A percentile compares a stretch with the other conserved stretches of the same genome.
Evolutionary conservation across 2,329 filamentous ascomycete genomes (phyloP).

Genomic region (Curvularia hawaiiensis): DNA sequence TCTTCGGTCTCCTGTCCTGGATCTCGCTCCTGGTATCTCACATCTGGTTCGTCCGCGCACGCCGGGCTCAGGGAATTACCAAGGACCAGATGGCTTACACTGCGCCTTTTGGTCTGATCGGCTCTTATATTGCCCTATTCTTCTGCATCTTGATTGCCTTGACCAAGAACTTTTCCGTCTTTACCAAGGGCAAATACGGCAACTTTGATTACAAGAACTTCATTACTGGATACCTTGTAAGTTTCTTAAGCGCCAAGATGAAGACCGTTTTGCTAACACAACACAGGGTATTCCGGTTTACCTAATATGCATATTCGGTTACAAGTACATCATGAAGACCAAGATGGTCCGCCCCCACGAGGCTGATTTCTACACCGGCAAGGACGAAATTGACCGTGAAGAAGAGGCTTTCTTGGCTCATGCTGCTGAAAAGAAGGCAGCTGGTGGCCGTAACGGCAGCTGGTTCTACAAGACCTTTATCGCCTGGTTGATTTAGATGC

Average conservation of each 20-base stretch:
- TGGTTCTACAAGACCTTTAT: conserved; percentile 66
- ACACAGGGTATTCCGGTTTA: conserved; percentile 75
- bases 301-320: conserved; percentile 68
- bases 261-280: conserved; percentile 47
- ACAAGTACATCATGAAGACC: conserved; percentile 36
- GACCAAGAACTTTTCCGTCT: conserved; percentile 83
- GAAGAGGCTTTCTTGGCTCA: conserved; percentile 70
- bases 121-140: conserved; percentile 69
- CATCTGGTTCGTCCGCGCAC: conserved; percentile 55
- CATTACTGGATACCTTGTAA: conserved; percentile 69
- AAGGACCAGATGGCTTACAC: conserved; percentile 58
- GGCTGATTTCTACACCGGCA: conserved; percentile 74
- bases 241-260: not conserved
- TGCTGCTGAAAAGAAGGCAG: conserved; percentile 52
- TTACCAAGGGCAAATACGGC: conserved; percentile 58
- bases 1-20: conserved; percentile 53
- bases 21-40: conserved; percentile 57
- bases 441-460: conserved; percentile 42
- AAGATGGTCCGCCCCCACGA: conserved; percentile 58
- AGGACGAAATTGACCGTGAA: conserved; percentile 74
- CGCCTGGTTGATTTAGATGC: conserved; percentile 63
- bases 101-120: conserved; percentile 73
- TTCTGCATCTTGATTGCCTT: conserved; percentile 76
- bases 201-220: conserved; percentile 76
- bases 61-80: conserved; percentile 53